Percentiles rank a stretch among this genome's conserved stretches.
Evolutionary conservation across 2,329 filamentous ascomycete genomes (phyloP).

Genomic region (Thielaviopsis punctulata): DNA sequence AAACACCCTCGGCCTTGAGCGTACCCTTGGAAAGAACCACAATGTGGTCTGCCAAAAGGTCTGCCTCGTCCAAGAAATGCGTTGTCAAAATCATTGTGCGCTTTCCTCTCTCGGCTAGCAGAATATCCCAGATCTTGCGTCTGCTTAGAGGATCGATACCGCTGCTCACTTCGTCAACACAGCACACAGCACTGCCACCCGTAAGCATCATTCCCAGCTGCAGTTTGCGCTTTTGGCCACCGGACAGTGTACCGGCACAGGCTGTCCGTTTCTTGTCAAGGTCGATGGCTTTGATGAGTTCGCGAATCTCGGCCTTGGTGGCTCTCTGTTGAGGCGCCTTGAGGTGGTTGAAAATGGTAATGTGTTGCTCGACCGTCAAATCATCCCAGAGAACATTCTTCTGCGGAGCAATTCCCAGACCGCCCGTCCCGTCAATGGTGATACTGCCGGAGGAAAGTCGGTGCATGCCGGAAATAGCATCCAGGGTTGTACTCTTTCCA

Average conservation of each 20-base stretch:
- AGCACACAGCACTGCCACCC: constrained; percentile 73
- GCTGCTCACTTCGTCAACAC: constrained; percentile 79
- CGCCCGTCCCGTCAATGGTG: constrained; percentile 58
- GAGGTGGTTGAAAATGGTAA: constrained; percentile 65
- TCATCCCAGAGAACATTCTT: constrained; percentile 91
- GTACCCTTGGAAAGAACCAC: constrained; percentile 73
- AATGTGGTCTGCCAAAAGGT: constrained; percentile 76
- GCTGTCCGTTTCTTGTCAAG: constrained; percentile 58
- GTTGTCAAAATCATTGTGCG: constrained; percentile 79
- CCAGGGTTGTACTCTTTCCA: constrained; percentile 78
- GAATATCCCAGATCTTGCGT: constrained; percentile 85
- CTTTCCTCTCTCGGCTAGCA: constrained; percentile 65
- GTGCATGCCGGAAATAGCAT: constrained; percentile 71
- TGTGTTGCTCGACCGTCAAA: constrained; percentile 70
- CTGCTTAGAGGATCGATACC: constrained; percentile 76
- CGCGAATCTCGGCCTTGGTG: constrained; percentile 37
- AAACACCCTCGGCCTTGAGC: constrained; percentile 66
- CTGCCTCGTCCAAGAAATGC: constrained; percentile 86
- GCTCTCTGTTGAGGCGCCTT: constrained; percentile 47
- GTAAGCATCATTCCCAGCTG: constrained; percentile 93
- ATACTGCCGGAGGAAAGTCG: constrained; percentile 62
- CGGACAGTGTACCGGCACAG: constrained; percentile 60
- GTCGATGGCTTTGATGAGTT: constrained; percentile 55
- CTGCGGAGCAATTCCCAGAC: constrained; percentile 75
- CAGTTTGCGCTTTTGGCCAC: constrained; percentile 81